Evolutionary conservation across 208 protist genomes (phyloP), one percentile per base, ranked within the genome.

Genomic region (Leptomonas pyrrhocoris): DNA sequence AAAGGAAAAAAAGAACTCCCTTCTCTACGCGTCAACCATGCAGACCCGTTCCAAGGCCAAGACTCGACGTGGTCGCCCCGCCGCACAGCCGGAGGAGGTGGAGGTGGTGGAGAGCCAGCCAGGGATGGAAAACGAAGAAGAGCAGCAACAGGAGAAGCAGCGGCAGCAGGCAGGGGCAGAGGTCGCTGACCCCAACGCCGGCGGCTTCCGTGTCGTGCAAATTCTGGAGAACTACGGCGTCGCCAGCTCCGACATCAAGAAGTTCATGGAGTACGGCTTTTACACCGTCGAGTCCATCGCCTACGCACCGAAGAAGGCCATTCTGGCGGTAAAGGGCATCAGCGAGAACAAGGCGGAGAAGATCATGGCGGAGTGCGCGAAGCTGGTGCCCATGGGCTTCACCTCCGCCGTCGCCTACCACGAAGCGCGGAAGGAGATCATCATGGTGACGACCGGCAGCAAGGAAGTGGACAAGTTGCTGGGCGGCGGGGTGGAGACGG

Each of bases 261-360:
- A 99, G 80, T 84, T 99, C 8, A 89, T 93, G 81, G 96, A 98
- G 56, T 86, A 63, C 59, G 98, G 98, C 40, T 99, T 98, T 50
- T 87, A 98, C 89, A 99, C 98, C 11, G 94, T 99, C 0, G 98
- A 99, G 83, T 89, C 95, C 0, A 77, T 99, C 25, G 98, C 97
- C 6, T 99, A 98, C 71, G 86, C 98, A 2, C 98, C 98, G 0
- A 98, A 98, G 70, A 99, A 99, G 76, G 78, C 80, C 16, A 90
- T 99, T 19, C 61, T 96, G 9, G 87, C 81, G 1, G 95, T 99
- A 27, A 99, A 99, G 84, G 98, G 98, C 18, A 98, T 99, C 54
- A 96, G 85, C 62, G 99, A 99, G 59, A 94, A 83, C 53, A 99
- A 99, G 87, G 98, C 97, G 21, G 98, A 99, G 49, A 99, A 99